Percentiles rank a stretch among this genome's conserved stretches.
Conservation (phyloP, 768 basidiomycete species). For the Trametes coccinea region DNA sequence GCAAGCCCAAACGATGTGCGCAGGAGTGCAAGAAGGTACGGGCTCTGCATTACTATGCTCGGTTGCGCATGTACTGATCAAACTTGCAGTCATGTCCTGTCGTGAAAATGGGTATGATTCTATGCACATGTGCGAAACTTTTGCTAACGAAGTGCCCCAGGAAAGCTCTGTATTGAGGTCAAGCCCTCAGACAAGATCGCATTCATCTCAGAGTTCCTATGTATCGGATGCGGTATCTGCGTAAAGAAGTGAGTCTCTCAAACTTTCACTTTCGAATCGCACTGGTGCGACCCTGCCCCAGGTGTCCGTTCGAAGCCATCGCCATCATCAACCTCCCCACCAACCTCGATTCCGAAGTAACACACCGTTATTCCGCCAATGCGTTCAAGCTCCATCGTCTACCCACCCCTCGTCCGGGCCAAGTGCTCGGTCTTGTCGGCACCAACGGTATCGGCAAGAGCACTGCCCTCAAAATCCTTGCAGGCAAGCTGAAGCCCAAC, state of each 20-base stretch:
- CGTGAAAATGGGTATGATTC: constrained; percentile 85
- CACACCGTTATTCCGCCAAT: constrained; percentile 97
- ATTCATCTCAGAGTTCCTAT: constrained; percentile 97
- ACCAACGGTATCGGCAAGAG: constrained; percentile 99
- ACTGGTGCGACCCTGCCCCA: constrained; percentile 33
- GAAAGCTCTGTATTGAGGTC: constrained; percentile 98
- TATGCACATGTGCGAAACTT: not conserved
- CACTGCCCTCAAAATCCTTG: constrained; percentile 94
- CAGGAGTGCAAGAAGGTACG: constrained; percentile 97
- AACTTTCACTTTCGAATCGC: not conserved
- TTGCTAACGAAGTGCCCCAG: constrained; percentile 38
- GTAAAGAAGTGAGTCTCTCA: constrained; percentile 86
- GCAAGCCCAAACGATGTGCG: constrained; percentile 95
- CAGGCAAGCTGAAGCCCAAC: constrained; percentile 97
- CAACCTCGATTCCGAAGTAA: constrained; percentile 92
- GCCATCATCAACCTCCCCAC: constrained; percentile 98
- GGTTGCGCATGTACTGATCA: not conserved
- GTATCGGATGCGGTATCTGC: constrained; percentile 99
- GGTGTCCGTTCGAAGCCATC: constrained; percentile 99
- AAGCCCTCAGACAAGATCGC: constrained; percentile 95
- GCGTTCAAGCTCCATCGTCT: constrained; percentile 98
- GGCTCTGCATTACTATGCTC: not conserved
- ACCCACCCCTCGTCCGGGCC: constrained; percentile 95
- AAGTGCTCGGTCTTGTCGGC: constrained; percentile 97
- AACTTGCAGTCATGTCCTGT: constrained; percentile 83